Evolutionary conservation across 176 grass and related monocot species (phyloP).

Genomic region (Triticum dicoccoides): DNA sequence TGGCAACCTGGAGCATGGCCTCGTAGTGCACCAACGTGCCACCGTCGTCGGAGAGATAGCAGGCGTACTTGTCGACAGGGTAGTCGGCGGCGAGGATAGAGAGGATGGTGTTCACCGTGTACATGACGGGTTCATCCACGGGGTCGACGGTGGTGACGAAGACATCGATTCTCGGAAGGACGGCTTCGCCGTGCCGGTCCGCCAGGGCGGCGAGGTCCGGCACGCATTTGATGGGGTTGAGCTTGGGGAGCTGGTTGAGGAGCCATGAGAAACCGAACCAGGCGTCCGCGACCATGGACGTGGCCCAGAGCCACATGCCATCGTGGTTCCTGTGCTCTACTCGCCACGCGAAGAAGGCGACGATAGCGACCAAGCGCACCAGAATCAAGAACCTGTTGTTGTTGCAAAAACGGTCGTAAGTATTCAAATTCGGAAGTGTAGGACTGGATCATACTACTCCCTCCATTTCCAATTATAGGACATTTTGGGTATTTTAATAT

Average conservation of each 20-base stretch:
- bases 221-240: slow-evolving; percentile 38
- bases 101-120: slow-evolving; percentile 47
- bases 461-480: no score
- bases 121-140: slow-evolving; percentile 28
- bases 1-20: slow-evolving; percentile 23
- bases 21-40: slow-evolving; percentile 35
- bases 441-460: no score
- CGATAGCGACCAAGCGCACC: slow-evolving; percentile 13
- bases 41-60: slow-evolving; percentile 46
- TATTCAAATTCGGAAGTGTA: not conserved
- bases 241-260: slow-evolving; percentile 45
- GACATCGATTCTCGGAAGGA: slow-evolving; percentile 36
- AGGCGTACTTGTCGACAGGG: slow-evolving; percentile 36
- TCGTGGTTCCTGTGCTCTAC: slow-evolving; percentile 19
- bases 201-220: slow-evolving; percentile 33
- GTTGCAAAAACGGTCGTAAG: not conserved
- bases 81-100: slow-evolving; percentile 55
- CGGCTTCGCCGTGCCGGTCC: not conserved
- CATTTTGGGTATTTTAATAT: no score
- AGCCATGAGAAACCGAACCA: slow-evolving; percentile 52
- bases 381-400: slow-evolving; percentile 33
- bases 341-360: slow-evolving; percentile 41
- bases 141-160: slow-evolving; percentile 48
- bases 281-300: slow-evolving; percentile 33
- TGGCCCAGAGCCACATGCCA: slow-evolving; percentile 29